Base-by-base conservation (phyloP, 306 rosid genomes). In the Senna tora region DNA sequence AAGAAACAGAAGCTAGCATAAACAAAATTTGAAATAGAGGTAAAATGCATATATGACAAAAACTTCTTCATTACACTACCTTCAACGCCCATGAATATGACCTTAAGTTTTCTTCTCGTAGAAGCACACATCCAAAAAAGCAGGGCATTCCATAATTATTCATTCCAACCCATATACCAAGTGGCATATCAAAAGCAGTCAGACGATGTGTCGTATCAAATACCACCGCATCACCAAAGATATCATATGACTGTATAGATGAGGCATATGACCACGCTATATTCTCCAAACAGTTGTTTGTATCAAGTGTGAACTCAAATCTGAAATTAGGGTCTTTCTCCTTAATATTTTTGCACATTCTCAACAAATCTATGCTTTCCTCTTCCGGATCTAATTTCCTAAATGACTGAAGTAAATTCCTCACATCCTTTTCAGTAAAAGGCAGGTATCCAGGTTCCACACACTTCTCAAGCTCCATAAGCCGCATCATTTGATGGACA, bases 81-180 rank as follows among this genome's bases (percentile, higher is more conserved):
- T 93, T 88, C 63, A 89, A 57, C 38, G 97, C 96, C 98, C 98
- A 93, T 38, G 96, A 83, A 86, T 81, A 87, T 6, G 97, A 93
- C 81, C 88, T 86, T 71, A 83, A 56, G 38, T 82, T 88, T 86
- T 93, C 97, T 69, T 93, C 98, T 61, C 89, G 87, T 21, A 93
- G 78, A 71, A 93, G 96, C 71, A 74, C 91, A 32, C 98, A 93
- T 70, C 98, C 92, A 73, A 93, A 93, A 85, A 93, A 87, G 88
- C 98, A 93, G 66, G 98, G 98, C 98, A 90, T 93, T 59, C 98
- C 97, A 80, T 90, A 90, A 79, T 93, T 93, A 75, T 93, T 93
- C 71, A 93, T 80, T 72, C 98, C 98, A 76, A 93, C 96, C 98
- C 93, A 93, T 72, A 93, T 84, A 77, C 97, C 98, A 6, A 93